Evolutionary conservation across 2,329 filamentous ascomycete genomes (phyloP).

Genomic region (Coniochaeta sp.): DNA sequence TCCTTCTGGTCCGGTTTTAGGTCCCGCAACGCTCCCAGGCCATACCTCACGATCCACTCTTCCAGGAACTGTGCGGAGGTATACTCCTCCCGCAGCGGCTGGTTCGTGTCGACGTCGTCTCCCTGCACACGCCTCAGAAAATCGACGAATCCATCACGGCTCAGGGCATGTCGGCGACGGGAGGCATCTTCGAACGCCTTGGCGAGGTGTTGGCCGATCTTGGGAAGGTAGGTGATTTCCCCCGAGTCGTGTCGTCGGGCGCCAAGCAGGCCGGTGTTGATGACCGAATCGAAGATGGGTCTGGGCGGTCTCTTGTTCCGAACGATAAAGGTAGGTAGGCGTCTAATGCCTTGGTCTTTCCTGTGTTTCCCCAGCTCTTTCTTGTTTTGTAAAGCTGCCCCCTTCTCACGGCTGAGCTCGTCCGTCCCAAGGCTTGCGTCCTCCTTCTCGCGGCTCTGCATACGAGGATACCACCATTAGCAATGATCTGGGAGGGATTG

Average conservation of each 20-base stretch:
- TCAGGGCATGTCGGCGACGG: constrained; percentile 22
- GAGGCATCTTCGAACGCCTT: constrained; percentile 40
- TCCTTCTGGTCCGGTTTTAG: constrained; percentile 42
- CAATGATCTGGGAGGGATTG: neutral
- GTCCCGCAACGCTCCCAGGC: constrained; percentile 36
- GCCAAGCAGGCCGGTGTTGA: neutral
- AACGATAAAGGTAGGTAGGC: neutral
- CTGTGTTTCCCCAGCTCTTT: neutral
- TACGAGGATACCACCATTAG: neutral
- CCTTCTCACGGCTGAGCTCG: neutral
- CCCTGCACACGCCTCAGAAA: constrained; percentile 47
- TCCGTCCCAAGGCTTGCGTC: neutral
- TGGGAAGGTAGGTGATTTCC: neutral
- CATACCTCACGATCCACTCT: constrained; percentile 35
- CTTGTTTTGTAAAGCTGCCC: too few relatives aligned
- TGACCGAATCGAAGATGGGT: neutral
- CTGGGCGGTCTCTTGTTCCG: neutral
- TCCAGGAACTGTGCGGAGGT: constrained; percentile 42
- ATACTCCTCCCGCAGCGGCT: constrained; percentile 33
- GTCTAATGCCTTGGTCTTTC: neutral
- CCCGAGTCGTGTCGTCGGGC: neutral
- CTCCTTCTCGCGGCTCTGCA: neutral
- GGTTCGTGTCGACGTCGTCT: constrained; percentile 31
- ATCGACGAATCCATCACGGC: constrained; percentile 30
- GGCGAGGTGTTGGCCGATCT: constrained; percentile 27